Conservation (phyloP, 441 rosid genomes). For the Capsella rubella region DNA sequence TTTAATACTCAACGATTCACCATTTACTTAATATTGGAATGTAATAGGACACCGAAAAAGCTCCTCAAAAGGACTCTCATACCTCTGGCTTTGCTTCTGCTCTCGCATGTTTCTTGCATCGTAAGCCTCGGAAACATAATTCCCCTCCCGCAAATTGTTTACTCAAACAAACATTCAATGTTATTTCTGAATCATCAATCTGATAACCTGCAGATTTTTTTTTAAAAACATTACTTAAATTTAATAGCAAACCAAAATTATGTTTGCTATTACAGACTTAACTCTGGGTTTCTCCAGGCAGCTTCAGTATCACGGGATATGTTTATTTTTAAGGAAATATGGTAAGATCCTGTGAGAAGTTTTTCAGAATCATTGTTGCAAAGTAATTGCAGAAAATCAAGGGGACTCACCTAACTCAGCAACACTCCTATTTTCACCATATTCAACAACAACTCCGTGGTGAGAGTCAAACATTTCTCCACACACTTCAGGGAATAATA, state of each 20-base stretch:
- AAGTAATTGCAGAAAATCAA: background rate
- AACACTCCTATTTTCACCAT: constrained; percentile 65
- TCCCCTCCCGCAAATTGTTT: constrained; percentile 80
- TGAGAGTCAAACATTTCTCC: constrained; percentile 83
- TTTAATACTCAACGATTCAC: constrained; percentile 6
- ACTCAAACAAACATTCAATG: constrained; percentile 86
- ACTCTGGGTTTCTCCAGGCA: background rate
- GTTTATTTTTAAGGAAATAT: background rate
- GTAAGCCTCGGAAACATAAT: constrained; percentile 68
- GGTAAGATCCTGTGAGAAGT: background rate
- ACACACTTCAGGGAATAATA: constrained; percentile 72
- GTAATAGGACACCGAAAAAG: background rate
- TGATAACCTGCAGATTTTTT: constrained; percentile 58
- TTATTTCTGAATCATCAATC: constrained; percentile 86
- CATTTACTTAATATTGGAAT: background rate
- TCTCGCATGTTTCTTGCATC: constrained; percentile 79
- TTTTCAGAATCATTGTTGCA: constrained; percentile 2
- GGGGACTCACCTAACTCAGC: constrained; percentile 63
- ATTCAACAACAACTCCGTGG: constrained; percentile 81
- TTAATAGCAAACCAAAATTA: constrained; percentile 6
- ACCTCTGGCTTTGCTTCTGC: constrained; percentile 65
- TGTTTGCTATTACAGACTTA: background rate
- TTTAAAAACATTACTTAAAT: constrained; percentile 5
- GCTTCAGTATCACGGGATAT: background rate
- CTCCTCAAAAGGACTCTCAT: constrained; percentile 32